These are phyloP conservation scores for Cyberlindnera veronae DNA, from an alignment of 805 yeast species.

Conservation along the genomic window DNA sequence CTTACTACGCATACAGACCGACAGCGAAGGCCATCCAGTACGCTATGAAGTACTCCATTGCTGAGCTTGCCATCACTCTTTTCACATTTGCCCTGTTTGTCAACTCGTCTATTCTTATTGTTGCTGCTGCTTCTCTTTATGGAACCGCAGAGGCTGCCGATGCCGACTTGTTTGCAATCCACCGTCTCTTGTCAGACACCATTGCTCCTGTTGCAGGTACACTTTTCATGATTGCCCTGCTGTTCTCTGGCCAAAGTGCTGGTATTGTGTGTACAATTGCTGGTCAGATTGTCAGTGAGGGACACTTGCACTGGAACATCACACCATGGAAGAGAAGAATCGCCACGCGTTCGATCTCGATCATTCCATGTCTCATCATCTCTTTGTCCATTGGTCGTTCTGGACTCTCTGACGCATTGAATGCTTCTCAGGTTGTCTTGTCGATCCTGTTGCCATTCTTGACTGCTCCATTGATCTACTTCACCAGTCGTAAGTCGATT, in stretches of 20 bases:
- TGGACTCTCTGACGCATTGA: slow-evolving; percentile 71
- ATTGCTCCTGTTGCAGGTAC: slow-evolving; percentile 80
- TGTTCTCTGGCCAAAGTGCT: slow-evolving; percentile 86
- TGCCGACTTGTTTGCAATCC: slow-evolving; percentile 81
- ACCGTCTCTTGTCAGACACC: slow-evolving; percentile 53
- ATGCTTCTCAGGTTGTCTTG: slow-evolving; percentile 81
- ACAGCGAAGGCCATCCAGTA: slow-evolving; percentile 68
- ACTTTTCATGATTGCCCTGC: slow-evolving; percentile 76
- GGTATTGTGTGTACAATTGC: slow-evolving; percentile 92
- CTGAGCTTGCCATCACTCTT: slow-evolving; percentile 67
- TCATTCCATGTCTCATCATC: slow-evolving; percentile 75
- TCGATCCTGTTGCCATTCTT: slow-evolving; percentile 81
- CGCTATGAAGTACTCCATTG: slow-evolving; percentile 66
- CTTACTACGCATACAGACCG: slow-evolving; percentile 56
- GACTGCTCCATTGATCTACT: slow-evolving; percentile 80
- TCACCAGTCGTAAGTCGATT: slow-evolving; percentile 64
- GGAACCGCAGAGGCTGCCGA: slow-evolving; percentile 66
- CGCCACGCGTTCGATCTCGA: slow-evolving; percentile 72
- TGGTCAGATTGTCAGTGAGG: slow-evolving; percentile 91
- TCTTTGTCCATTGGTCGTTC: slow-evolving; percentile 67
- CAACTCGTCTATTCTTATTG: slow-evolving; percentile 77
- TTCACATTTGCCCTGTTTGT: slow-evolving; percentile 83
- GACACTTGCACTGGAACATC: slow-evolving; percentile 78
- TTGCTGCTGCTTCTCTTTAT: slow-evolving; percentile 75
- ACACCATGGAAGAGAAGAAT: slow-evolving; percentile 80